Evolutionary conservation across 768 basidiomycete genomes (phyloP).

Genomic region (Guyanaporus albipodus): DNA sequence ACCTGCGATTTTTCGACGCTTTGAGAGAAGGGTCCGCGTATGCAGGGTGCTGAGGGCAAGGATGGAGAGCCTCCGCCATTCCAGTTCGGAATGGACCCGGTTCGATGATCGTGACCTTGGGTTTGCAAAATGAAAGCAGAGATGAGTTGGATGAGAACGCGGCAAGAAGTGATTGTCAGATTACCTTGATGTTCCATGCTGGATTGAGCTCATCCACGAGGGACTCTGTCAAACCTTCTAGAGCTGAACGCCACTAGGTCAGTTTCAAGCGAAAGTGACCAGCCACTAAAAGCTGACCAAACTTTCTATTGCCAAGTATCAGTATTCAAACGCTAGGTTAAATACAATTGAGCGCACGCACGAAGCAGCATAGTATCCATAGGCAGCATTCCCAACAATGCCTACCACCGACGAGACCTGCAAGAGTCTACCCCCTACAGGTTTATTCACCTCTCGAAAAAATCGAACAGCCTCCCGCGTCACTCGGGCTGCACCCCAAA

Average conservation of each 20-base stretch:
- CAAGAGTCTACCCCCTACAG: slow-evolving; percentile 36
- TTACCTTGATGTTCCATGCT: slow-evolving; percentile 19
- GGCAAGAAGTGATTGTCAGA: neutral
- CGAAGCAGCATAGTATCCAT: slow-evolving; percentile 27
- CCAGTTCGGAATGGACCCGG: slow-evolving; percentile 17
- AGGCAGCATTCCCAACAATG: slow-evolving; percentile 13
- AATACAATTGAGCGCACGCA: slow-evolving; percentile 1
- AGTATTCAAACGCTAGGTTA: neutral
- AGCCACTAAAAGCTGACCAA: slow-evolving; percentile 4
- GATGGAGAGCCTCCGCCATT: neutral
- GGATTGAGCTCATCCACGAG: slow-evolving; percentile 12
- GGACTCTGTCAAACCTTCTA: slow-evolving; percentile 15
- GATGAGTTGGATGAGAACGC: neutral
- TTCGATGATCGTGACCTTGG: slow-evolving; percentile 18
- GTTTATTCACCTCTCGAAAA: slow-evolving; percentile 38
- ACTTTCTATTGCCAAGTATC: slow-evolving; percentile 7
- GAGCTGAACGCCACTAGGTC: slow-evolving; percentile 1
- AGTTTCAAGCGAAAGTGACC: neutral
- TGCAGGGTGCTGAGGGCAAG: slow-evolving; percentile 15
- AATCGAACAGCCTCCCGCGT: slow-evolving; percentile 28
- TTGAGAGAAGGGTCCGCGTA: slow-evolving; percentile 10
- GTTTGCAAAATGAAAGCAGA: too few relatives aligned
- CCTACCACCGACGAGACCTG: slow-evolving; percentile 37
- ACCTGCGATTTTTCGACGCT: slow-evolving; percentile 3
- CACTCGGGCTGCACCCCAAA: slow-evolving; percentile 35